Base-by-base conservation (phyloP, 352 stramenopile species). In the Phytophthora constricta region DNA sequence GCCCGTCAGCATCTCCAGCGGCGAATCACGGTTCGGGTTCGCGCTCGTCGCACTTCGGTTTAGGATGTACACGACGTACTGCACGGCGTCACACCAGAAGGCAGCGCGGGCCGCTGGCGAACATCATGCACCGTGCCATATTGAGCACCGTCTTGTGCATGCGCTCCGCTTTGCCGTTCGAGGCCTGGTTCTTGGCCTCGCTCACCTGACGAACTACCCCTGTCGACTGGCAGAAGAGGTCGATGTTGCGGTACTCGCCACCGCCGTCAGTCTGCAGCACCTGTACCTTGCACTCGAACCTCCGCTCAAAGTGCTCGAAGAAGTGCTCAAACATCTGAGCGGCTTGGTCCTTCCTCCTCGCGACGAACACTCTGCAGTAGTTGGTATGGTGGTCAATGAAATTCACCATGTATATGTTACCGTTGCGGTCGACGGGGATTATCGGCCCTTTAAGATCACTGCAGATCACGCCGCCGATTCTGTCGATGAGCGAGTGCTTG, bases 61-160 rank as follows among this genome's bases (percentile, higher is more conserved):
- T n/a, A n/a, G n/a, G n/a, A n/a, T n/a, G n/a, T n/a, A n/a, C n/a
- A n/a, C n/a, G n/a, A n/a, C n/a, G n/a, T n/a, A n/a, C n/a, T n/a
- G n/a, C n/a, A 54, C 66, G 0, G 70, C 61, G 11, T 78, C 42
- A 1, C 65, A 57, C 62, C 68, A 78, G 45, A 76, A 4, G 27
- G 31, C 4, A 82, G 25, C 0, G 66, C 46, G 0, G 22, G 7
- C 64, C 58, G 17, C 61, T 72, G 0, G 34, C 62, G 25, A 76
- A 75, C 4, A 78, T 1, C 41, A 77, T 76, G 33, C 59, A 76
- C 0, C 64, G 39, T 1, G 63, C 48, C 53, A 78, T 74, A 52
- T 80, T 79, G 20, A 80, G 58, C 7, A 80, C 50, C 0, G 64
- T 78, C 0, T 59, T n/a, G 23, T 76, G 68, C 61, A 83, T 76